phyloP scores from a whole-genome alignment of 192 early-diverging fungal genomes.

The Gonapodya sp. region DNA sequence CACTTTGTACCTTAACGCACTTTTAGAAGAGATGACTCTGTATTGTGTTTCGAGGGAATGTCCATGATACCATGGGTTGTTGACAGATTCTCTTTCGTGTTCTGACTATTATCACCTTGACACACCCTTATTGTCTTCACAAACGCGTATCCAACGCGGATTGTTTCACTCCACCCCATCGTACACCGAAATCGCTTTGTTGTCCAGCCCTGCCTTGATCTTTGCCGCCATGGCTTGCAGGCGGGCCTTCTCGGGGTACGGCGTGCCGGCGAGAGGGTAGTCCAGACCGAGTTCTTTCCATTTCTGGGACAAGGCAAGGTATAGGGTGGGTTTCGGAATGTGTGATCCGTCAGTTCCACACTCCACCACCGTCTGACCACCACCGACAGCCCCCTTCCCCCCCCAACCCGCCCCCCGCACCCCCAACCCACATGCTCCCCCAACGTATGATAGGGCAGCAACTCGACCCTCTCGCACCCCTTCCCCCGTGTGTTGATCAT shows the following conservation, averaged over 20 bases:
- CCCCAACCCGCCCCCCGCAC: background rate
- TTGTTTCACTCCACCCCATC: background rate
- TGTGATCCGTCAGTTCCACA: too few relatives aligned
- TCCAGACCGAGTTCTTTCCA: background rate
- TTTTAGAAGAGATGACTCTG: too few relatives aligned
- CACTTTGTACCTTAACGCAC: too few relatives aligned
- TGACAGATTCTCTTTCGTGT: too few relatives aligned
- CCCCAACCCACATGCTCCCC: constrained; percentile 14
- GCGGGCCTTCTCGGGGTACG: background rate
- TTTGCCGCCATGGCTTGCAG: background rate
- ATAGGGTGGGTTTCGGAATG: too few relatives aligned
- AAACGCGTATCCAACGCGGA: too few relatives aligned
- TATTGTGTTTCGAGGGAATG: too few relatives aligned
- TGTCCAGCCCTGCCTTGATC: background rate
- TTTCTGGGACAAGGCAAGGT: background rate
- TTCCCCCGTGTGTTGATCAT: constrained; percentile 5
- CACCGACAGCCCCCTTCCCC: background rate
- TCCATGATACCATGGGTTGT: too few relatives aligned
- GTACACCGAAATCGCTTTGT: background rate
- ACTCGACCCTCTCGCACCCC: constrained; percentile 14
- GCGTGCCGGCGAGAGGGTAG: background rate
- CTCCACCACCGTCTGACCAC: too few relatives aligned
- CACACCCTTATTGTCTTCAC: too few relatives aligned
- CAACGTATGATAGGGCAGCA: constrained; percentile 18
- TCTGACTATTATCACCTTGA: too few relatives aligned